A percentile compares a stretch with the other conserved stretches of the same genome.
These are phyloP conservation scores for Helicocarpus griseus DNA, from an alignment of 2,329 filamentous ascomycete species.

Conservation along the genomic window DNA sequence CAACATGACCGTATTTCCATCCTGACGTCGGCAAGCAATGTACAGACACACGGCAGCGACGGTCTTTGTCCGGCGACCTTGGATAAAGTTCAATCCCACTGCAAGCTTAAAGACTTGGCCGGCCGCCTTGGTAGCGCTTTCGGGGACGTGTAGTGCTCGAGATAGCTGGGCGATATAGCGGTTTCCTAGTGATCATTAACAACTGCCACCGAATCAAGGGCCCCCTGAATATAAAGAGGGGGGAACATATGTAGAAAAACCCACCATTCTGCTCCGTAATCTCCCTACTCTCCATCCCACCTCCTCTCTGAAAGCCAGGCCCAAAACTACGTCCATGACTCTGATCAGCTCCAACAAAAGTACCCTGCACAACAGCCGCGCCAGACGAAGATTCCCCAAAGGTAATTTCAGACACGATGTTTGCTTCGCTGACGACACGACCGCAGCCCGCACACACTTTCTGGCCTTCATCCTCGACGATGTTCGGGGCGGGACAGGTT, in stretches of 20 bases:
- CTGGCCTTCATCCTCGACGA: conserved; percentile 37
- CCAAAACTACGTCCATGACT: conserved; percentile 59
- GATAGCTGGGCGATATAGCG: conserved; percentile 35
- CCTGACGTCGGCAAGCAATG: conserved; percentile 69
- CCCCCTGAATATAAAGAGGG: neutral
- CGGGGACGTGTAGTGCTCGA: conserved; percentile 38
- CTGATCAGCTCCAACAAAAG: conserved; percentile 76
- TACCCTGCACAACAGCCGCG: conserved; percentile 83
- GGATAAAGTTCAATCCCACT: conserved; percentile 65
- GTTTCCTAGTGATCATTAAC: conserved; percentile 21
- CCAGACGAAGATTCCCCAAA: conserved; percentile 83
- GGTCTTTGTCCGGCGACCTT: conserved; percentile 74
- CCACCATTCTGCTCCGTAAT: conserved; percentile 36
- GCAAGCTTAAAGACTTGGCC: conserved; percentile 69
- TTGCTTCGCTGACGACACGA: conserved; percentile 70
- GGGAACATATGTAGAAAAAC: neutral
- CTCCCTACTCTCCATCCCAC: conserved; percentile 42
- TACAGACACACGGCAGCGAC: conserved; percentile 90
- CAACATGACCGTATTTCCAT: conserved; percentile 76
- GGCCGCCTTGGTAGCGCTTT: conserved; percentile 55
- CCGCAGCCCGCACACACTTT: conserved; percentile 72
- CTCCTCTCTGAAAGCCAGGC: conserved; percentile 36
- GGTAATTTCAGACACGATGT: conserved; percentile 83
- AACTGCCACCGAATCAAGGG: too few species aligned
- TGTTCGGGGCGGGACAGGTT: conserved; percentile 35